phyloP scores from a whole-genome alignment of 1,284 basidiomycete genomes.

The Macrocystidia cucumis region DNA sequence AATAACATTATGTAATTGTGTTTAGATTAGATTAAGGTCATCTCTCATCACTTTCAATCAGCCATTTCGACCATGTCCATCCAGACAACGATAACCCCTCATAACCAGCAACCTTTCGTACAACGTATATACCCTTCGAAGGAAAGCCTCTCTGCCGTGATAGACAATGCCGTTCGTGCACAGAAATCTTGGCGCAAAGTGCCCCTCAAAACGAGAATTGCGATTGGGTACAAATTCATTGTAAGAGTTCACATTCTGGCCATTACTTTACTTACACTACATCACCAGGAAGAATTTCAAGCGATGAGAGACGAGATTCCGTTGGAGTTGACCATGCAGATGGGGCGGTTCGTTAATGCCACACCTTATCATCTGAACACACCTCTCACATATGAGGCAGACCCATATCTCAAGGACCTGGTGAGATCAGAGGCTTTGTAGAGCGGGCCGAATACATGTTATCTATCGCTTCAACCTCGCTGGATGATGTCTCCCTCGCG shows the following conservation, averaged over 20 bases:
- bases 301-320: conserved; percentile 64
- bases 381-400: conserved; percentile 29
- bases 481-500: conserved; percentile 70
- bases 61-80: conserved; percentile 19
- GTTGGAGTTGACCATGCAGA: conserved; percentile 45
- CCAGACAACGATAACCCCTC: conserved; percentile 68
- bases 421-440: conserved; percentile 78
- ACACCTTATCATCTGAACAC: not conserved
- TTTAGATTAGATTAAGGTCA: conserved; percentile 13
- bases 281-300: conserved; percentile 64
- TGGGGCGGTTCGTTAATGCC: conserved; percentile 28
- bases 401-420: conserved; percentile 68
- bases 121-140: conserved; percentile 49
- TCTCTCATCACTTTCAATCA: not conserved
- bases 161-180: conserved; percentile 53
- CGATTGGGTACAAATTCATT: conserved; percentile 71
- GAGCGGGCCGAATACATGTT: conserved; percentile 83
- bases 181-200: conserved; percentile 71
- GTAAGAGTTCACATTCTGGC: conserved; percentile 28
- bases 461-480: conserved; percentile 70
- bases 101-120: conserved; percentile 53
- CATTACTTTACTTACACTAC: not conserved
- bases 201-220: conserved; percentile 64
- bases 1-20: conserved; percentile 3
- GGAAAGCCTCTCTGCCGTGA: conserved; percentile 49